A percentile compares a stretch with the other conserved stretches of the same genome.
Conservation (phyloP, 176 grass and related monocot genomes). For the Avena insularis region DNA sequence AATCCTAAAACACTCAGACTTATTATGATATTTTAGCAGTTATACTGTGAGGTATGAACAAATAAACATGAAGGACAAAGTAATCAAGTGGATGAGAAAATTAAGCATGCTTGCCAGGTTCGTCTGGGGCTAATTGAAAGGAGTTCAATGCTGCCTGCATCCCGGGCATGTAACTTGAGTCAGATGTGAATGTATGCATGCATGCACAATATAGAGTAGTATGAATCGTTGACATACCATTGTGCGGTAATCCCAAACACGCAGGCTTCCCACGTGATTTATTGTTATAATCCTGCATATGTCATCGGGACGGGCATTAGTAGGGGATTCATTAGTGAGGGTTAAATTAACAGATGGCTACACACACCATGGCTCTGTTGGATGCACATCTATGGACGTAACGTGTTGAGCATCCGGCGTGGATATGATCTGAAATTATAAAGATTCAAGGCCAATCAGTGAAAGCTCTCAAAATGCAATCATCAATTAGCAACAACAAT, state of each 20-base stretch:
- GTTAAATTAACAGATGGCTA: too few species aligned
- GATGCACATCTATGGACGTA: neutral
- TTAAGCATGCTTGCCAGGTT: neutral
- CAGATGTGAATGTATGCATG: neutral
- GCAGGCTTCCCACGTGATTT: neutral
- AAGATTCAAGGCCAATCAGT: neutral
- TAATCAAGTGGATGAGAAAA: neutral
- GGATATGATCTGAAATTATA: neutral
- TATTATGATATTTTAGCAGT: neutral
- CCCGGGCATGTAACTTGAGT: neutral
- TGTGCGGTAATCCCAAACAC: neutral
- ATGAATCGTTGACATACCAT: neutral
- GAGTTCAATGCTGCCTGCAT: neutral
- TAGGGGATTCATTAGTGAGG: too few species aligned
- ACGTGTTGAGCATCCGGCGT: neutral
- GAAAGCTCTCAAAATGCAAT: too few species aligned
- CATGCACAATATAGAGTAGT: too few species aligned
- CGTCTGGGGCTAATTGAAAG: neutral
- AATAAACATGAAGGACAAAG: neutral
- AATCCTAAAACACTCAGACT: neutral
- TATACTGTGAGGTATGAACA: too few species aligned
- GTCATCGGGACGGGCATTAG: too few species aligned
- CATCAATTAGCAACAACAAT: too few species aligned
- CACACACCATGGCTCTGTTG: neutral
- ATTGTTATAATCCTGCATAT: constrained; percentile 8